phyloP scores from a whole-genome alignment of 768 basidiomycete species.

The Rhizopogon vesiculosus region DNA sequence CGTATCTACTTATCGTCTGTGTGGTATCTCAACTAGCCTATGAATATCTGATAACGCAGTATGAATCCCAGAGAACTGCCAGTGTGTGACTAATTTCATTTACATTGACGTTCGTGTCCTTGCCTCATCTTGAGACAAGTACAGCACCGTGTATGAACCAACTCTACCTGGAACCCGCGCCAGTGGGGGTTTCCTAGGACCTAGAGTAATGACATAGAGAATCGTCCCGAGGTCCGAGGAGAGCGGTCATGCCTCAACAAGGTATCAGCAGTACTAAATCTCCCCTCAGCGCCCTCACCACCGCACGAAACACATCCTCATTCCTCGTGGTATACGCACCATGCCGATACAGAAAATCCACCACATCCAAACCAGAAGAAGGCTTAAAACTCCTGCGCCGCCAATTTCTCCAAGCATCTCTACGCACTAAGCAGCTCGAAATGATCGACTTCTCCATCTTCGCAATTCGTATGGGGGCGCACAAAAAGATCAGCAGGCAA shows the following conservation, averaged over 20 bases:
- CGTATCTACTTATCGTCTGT: too few relatives aligned
- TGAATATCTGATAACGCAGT: not conserved
- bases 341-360: slow-evolving; percentile 37
- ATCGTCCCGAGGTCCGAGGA: too few relatives aligned
- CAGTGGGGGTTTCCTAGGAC: too few relatives aligned
- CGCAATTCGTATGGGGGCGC: slow-evolving; percentile 29
- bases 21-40: too few relatives aligned
- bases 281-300: too few relatives aligned
- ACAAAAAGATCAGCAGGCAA: slow-evolving; percentile 31
- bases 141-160: too few relatives aligned
- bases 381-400: slow-evolving; percentile 35
- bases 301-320: too few relatives aligned
- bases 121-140: not conserved
- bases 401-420: slow-evolving; percentile 28
- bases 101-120: not conserved
- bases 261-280: too few relatives aligned
- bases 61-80: not conserved
- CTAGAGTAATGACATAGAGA: too few relatives aligned
- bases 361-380: slow-evolving; percentile 37
- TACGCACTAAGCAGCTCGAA: slow-evolving; percentile 34
- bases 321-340: slow-evolving; percentile 19
- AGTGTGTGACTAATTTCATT: not conserved
- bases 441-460: slow-evolving; percentile 38
- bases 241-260: too few relatives aligned
- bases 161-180: too few relatives aligned